A percentile compares a stretch with the other conserved stretches of the same genome.
Conservation (phyloP, 768 basidiomycete species). For the Holtermanniella nyarrowii region DNA sequence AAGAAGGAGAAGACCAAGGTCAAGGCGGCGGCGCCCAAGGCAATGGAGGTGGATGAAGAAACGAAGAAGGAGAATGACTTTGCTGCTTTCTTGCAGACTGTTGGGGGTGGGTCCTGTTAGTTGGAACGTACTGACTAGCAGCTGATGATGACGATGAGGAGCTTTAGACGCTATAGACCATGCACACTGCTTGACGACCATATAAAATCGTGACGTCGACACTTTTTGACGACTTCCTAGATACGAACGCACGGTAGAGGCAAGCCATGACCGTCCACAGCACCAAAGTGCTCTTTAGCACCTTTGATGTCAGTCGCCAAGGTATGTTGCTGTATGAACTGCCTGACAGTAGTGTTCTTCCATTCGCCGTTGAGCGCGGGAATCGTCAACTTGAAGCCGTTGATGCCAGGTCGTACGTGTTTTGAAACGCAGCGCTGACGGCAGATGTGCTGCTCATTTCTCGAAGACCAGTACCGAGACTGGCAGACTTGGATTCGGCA, state of each 20-base stretch:
- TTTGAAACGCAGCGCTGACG: not conserved
- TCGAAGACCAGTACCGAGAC: conserved; percentile 46
- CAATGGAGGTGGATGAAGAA: conserved; percentile 40
- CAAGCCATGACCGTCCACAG: too few species aligned
- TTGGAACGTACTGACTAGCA: conserved; percentile 2
- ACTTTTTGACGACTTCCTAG: too few species aligned
- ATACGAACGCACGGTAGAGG: too few species aligned
- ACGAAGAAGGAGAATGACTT: conserved; percentile 34
- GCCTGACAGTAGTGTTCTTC: conserved; percentile 45
- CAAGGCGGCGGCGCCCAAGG: conserved; percentile 38
- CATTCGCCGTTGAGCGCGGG: conserved; percentile 61
- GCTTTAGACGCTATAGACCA: conserved; percentile 7
- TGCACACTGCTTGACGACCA: not conserved
- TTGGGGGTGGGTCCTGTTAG: conserved; percentile 25
- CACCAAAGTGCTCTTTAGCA: conserved; percentile 16
- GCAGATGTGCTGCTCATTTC: conserved; percentile 54
- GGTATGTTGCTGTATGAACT: not conserved
- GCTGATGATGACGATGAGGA: conserved; percentile 24
- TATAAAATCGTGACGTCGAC: too few species aligned
- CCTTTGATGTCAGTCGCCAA: conserved; percentile 30
- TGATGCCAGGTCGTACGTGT: conserved; percentile 81
- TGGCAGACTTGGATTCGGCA: conserved; percentile 46
- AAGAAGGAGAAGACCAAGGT: conserved; percentile 42
- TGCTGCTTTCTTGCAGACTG: conserved; percentile 29
- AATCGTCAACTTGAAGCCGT: conserved; percentile 89